A percentile compares a stretch with the other conserved stretches of the same genome.
Conservation (phyloP, 495 filamentous ascomycete genomes). For the Xylaria nigripes region DNA sequence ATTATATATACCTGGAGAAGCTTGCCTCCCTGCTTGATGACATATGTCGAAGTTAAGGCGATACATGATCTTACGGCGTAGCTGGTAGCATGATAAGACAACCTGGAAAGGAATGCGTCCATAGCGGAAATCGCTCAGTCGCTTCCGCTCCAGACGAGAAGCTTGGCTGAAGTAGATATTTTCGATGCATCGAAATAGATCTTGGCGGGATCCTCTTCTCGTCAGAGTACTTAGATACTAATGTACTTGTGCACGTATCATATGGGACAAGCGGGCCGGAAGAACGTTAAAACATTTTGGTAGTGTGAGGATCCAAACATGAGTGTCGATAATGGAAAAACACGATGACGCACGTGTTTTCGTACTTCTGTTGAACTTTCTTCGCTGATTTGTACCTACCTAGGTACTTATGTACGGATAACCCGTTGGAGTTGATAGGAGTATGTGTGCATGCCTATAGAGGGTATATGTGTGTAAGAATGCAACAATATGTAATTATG, state of each 20-base stretch:
- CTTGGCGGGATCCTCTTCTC: neutral
- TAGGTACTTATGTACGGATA: no score
- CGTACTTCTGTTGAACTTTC: no score
- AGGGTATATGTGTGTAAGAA: neutral
- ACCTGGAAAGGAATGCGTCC: conserved; percentile 67
- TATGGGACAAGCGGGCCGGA: neutral
- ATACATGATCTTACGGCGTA: conserved; percentile 90
- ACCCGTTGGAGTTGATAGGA: no score
- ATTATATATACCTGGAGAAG: conserved; percentile 57
- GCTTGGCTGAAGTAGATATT: conserved; percentile 2
- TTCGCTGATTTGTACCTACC: no score
- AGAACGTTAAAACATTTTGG: no score
- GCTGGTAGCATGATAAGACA: conserved; percentile 72
- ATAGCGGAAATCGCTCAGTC: conserved; percentile 38
- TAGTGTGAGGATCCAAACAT: no score
- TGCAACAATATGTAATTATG: neutral
- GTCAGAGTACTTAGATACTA: conserved; percentile 2
- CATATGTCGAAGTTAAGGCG: conserved; percentile 76
- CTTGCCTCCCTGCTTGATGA: conserved; percentile 70
- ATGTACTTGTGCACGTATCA: neutral
- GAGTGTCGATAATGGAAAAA: neutral
- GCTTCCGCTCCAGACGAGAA: conserved; percentile 10
- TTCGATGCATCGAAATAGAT: conserved; percentile 12
- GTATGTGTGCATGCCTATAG: neutral
- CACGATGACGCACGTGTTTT: neutral